Percentiles rank a stretch among this genome's conserved stretches.
Conservation (phyloP, 768 basidiomycete species). For the Hydnomerulius pinastri region DNA sequence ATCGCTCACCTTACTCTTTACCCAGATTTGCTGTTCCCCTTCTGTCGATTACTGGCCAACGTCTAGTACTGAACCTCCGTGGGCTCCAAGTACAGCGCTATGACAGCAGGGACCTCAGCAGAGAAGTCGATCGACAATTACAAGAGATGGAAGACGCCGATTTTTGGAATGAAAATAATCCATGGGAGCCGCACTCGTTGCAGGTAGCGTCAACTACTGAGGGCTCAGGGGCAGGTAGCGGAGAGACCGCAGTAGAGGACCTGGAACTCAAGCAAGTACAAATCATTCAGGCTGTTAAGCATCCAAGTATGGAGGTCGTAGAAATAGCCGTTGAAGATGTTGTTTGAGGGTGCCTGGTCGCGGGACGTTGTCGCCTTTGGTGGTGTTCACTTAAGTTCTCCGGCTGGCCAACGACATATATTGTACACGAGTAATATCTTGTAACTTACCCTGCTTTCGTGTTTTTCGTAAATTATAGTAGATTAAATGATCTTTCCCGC, state of each 20-base stretch:
- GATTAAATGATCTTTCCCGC: too few species aligned
- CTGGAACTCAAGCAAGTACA: not conserved
- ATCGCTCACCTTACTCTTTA: too few species aligned
- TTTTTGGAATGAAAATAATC: not conserved
- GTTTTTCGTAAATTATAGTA: too few species aligned
- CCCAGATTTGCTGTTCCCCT: constrained; percentile 5
- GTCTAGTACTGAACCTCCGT: constrained; percentile 12
- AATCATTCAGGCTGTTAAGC: not conserved
- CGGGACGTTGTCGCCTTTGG: too few species aligned
- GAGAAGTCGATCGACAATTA: constrained; percentile 7
- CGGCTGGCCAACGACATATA: too few species aligned
- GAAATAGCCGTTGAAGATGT: not conserved
- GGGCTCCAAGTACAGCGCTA: constrained; percentile 8
- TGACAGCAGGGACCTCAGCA: not conserved
- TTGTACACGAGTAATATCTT: too few species aligned
- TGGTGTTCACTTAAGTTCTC: too few species aligned
- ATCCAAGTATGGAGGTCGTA: not conserved
- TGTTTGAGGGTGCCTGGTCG: too few species aligned
- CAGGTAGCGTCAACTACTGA: not conserved
- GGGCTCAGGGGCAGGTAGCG: not conserved
- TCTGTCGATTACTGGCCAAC: constrained; percentile 20
- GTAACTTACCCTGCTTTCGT: too few species aligned
- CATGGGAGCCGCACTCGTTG: not conserved
- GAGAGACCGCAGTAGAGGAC: not conserved
- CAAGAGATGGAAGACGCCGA: not conserved